phyloP scores from a whole-genome alignment of 495 filamentous ascomycete species.

The Tuber brumale region DNA sequence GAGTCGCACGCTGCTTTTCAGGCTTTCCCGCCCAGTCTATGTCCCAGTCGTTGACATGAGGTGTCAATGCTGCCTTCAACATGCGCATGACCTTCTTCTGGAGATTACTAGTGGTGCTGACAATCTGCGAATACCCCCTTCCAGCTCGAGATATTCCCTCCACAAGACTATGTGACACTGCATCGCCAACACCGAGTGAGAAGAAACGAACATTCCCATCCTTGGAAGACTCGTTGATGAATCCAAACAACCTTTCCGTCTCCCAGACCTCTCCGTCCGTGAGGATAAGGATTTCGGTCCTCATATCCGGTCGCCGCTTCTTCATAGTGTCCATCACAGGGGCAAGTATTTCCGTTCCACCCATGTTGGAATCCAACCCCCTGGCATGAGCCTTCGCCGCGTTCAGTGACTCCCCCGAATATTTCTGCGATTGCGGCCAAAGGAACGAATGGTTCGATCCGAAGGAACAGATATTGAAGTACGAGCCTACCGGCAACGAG shows the following conservation, averaged over 20 bases:
- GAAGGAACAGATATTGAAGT: slow-evolving; percentile 73
- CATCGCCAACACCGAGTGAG: slow-evolving; percentile 58
- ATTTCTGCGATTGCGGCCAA: slow-evolving; percentile 54
- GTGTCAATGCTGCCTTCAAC: slow-evolving; percentile 61
- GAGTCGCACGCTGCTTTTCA: slow-evolving; percentile 49
- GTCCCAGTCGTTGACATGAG: slow-evolving; percentile 49
- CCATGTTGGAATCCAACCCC: slow-evolving; percentile 50
- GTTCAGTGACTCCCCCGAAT: slow-evolving; percentile 49
- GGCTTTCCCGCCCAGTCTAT: slow-evolving; percentile 19
- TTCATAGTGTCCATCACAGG: slow-evolving; percentile 49
- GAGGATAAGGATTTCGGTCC: slow-evolving; percentile 59
- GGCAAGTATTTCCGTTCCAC: slow-evolving; percentile 61
- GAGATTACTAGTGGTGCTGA: slow-evolving; percentile 49
- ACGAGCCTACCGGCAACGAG: slow-evolving; percentile 58
- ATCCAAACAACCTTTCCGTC: slow-evolving; percentile 51
- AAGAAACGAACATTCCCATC: slow-evolving; percentile 54
- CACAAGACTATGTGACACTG: slow-evolving; percentile 58
- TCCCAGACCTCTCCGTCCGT: slow-evolving; percentile 67
- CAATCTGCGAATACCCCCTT: slow-evolving; percentile 60
- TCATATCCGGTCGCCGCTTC: slow-evolving; percentile 38
- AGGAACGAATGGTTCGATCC: slow-evolving; percentile 52
- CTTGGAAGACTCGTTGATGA: slow-evolving; percentile 48
- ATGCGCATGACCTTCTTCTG: slow-evolving; percentile 59
- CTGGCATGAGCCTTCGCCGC: slow-evolving; percentile 50
- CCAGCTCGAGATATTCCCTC: slow-evolving; percentile 62